A percentile compares a stretch with the other conserved stretches of the same genome.
phyloP scores from a whole-genome alignment of 208 protist species.

The Trypanosoma caninum region DNA sequence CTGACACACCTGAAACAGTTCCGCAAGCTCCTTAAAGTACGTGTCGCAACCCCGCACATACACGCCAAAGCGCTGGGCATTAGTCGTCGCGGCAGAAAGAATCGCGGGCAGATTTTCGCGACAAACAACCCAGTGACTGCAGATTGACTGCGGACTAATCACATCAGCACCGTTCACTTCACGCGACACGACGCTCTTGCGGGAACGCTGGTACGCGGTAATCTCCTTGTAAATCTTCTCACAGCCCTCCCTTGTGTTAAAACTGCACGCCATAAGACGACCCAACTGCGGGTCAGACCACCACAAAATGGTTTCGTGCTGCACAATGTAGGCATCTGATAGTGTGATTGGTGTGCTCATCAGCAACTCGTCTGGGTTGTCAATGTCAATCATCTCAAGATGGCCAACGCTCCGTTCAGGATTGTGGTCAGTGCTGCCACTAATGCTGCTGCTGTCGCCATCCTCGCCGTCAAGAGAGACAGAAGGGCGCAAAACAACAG shows the following conservation, averaged over 20 bases:
- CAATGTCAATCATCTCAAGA: constrained; percentile 48
- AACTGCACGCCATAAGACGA: constrained; percentile 68
- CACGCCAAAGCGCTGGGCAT: constrained; percentile 55
- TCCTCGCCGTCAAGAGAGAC: constrained; percentile 9
- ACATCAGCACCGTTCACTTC: constrained; percentile 6
- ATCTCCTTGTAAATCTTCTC: constrained; percentile 45
- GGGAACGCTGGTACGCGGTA: constrained; percentile 33
- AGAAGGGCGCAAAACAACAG: constrained; percentile 18
- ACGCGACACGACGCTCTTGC: not conserved
- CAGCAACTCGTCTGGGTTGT: constrained; percentile 54
- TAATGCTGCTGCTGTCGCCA: constrained; percentile 7
- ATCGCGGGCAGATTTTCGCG: constrained; percentile 58
- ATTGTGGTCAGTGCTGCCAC: constrained; percentile 20
- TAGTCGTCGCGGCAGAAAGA: constrained; percentile 38
- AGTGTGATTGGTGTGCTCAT: constrained; percentile 54
- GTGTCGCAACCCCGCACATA: constrained; percentile 41
- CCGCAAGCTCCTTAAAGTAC: constrained; percentile 54
- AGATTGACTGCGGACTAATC: constrained; percentile 12
- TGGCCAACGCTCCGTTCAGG: constrained; percentile 26
- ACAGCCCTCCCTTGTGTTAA: constrained; percentile 66
- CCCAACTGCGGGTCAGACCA: constrained; percentile 67
- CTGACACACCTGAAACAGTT: constrained; percentile 41
- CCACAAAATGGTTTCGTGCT: constrained; percentile 61
- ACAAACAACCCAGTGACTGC: constrained; percentile 43
- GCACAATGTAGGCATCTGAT: constrained; percentile 67